Evolutionary conservation across 768 basidiomycete species (phyloP).

Genomic region (Russula emetica): DNA sequence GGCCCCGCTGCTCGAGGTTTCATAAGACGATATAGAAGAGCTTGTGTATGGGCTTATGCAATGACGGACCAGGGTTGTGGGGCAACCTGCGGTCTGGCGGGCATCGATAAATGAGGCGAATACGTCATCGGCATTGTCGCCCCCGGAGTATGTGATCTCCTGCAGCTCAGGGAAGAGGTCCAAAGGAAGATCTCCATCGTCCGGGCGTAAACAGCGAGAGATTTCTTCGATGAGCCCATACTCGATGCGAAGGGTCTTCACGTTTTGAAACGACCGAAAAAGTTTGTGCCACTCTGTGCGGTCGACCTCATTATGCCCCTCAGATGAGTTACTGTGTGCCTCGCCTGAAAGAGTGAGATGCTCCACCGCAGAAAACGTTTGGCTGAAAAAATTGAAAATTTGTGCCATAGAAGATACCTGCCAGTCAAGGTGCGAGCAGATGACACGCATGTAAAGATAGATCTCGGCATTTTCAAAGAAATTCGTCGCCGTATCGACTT

Average conservation of each 20-base stretch:
- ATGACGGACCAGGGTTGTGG: background rate
- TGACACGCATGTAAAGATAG: background rate
- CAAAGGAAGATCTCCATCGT: background rate
- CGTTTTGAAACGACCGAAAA: background rate
- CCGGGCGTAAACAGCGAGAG: background rate
- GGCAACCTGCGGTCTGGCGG: background rate
- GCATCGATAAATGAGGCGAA: background rate
- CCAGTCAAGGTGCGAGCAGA: background rate
- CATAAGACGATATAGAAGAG: no score
- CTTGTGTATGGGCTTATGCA: no score
- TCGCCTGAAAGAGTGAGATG: background rate
- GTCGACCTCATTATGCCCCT: background rate
- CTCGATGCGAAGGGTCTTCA: background rate
- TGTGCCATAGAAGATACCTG: background rate
- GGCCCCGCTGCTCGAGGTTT: no score
- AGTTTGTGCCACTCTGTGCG: background rate
- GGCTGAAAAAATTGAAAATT: background rate
- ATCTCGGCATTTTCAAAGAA: background rate
- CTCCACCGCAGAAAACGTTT: background rate
- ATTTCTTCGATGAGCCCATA: background rate
- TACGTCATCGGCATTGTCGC: background rate
- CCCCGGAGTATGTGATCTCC: background rate
- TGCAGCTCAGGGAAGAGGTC: background rate
- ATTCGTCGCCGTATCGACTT: accelerated
- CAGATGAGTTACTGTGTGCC: accelerated